phyloP scores from a whole-genome alignment of 1,284 basidiomycete genomes.

The Psilocybe mexicana region DNA sequence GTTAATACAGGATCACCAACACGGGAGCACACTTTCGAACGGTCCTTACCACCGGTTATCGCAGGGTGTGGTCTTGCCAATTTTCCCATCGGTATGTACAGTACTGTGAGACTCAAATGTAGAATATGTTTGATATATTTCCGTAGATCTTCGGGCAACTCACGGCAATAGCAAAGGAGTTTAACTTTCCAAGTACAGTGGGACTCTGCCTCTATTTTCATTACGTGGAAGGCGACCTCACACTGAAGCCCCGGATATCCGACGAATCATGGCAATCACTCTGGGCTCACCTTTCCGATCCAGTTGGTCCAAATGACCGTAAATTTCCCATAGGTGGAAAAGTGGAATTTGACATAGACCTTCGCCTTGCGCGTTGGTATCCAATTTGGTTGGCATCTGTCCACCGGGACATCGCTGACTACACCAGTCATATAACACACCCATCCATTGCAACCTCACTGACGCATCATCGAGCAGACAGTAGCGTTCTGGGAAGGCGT shows the following conservation, averaged over 20 bases:
- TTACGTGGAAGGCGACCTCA: slow-evolving; percentile 53
- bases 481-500: slow-evolving; percentile 49
- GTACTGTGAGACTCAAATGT: slow-evolving; percentile 1
- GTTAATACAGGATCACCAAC: slow-evolving; percentile 57
- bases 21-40: slow-evolving; percentile 59
- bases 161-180: slow-evolving; percentile 75
- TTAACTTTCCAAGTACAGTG: slow-evolving; percentile 72
- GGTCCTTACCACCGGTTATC: slow-evolving; percentile 62
- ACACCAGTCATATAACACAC: slow-evolving; percentile 37
- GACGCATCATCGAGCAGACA: slow-evolving; percentile 55
- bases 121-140: background rate
- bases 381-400: slow-evolving; percentile 60
- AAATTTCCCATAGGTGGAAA: slow-evolving; percentile 64
- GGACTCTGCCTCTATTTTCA: slow-evolving; percentile 76
- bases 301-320: slow-evolving; percentile 36
- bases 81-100: slow-evolving; percentile 67
- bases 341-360: slow-evolving; percentile 79
- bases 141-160: slow-evolving; percentile 71
- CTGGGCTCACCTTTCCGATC: slow-evolving; percentile 65
- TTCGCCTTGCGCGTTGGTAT: slow-evolving; percentile 72
- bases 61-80: slow-evolving; percentile 72
- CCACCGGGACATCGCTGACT: slow-evolving; percentile 46
- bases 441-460: slow-evolving; percentile 42
- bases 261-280: slow-evolving; percentile 76
- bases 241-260: slow-evolving; percentile 67